phyloP scores from a whole-genome alignment of 257 asterid genomes.

The Salvia splendens region DNA sequence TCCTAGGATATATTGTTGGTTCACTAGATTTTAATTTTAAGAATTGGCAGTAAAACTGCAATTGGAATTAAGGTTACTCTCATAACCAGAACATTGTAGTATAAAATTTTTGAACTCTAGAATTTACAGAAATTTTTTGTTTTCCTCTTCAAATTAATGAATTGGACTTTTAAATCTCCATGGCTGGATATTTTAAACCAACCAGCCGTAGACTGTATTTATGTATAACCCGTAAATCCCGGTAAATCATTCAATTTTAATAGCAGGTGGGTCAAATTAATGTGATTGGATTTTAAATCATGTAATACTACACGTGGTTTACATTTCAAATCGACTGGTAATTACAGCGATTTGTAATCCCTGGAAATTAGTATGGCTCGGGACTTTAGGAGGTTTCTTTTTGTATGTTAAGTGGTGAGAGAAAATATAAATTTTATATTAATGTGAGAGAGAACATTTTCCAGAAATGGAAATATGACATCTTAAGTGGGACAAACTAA shows the following conservation, averaged over 20 bases:
- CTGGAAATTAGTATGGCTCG: neutral
- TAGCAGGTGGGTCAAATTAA: constrained; percentile 17
- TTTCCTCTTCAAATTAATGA: constrained; percentile 20
- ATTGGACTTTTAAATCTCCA: constrained; percentile 6
- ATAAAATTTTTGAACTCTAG: neutral
- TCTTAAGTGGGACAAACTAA: too few species aligned
- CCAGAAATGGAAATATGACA: too few species aligned
- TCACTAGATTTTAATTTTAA: constrained; percentile 20
- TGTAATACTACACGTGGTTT: constrained; percentile 10
- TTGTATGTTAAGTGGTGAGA: too few species aligned
- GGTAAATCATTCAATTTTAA: constrained; percentile 9
- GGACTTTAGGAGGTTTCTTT: too few species aligned
- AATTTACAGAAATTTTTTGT: constrained; percentile 7
- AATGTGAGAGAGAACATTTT: too few species aligned
- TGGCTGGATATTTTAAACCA: constrained; percentile 17
- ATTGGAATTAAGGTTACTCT: constrained; percentile 4
- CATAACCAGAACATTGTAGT: constrained; percentile 4
- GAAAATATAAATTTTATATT: too few species aligned
- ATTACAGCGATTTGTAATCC: constrained; percentile 20
- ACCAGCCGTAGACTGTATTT: constrained; percentile 16
- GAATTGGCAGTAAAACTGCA: constrained; percentile 18
- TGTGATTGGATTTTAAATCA: constrained; percentile 15
- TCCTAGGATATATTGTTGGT: constrained; percentile 13
- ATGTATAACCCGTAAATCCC: constrained; percentile 6
- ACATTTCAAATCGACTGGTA: constrained; percentile 19